Base-by-base conservation (phyloP, 1,284 basidiomycete species). In the Mycena citricolor region DNA sequence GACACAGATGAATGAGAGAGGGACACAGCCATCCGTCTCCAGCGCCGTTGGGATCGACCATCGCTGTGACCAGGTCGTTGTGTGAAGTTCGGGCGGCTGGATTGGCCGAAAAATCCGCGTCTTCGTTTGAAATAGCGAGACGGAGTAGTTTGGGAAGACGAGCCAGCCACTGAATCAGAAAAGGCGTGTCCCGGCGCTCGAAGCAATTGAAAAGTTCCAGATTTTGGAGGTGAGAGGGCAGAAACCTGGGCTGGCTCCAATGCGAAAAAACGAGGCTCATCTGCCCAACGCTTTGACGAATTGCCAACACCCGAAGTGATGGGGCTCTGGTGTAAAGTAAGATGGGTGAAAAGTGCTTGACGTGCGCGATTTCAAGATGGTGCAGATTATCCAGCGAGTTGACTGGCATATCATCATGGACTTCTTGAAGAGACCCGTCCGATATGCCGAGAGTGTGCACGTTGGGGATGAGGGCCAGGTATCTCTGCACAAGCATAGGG, bases 81-180 rank as follows among this genome's bases (percentile, higher is more conserved):
- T 46, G 46, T 10, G 11, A 19, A n/a, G 32, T 28, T 14, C 24
- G 4, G 1, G 21, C 10, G 8, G 28, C 4, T 8, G 39, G 16
- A 20, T 6, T 14, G 19, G 28, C 4, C n/a, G n/a, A n/a, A n/a
- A n/a, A n/a, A n/a, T 31, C 23, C 1, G 23, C 8, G 10, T 47
- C 22, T 1, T 38, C n/a, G 20, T 38, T 16, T 12, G 39, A 16
- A 20, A 63, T 32, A 2, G 39, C 47, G 26, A 61, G 57, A 17
- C 55, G 50, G 4, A 61, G 49, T 19, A 64, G 57, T 21, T 51
- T 47, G 0, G 58, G 55, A 2, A 62, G 44, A 20, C 56, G 57
- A 5, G 42, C 51, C n/a, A 62, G 49, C 54, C 55, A 64, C 17
- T 58, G 49, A 29, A 64, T 57, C 6, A 62, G 32, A 32, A 54